Percentiles rank a stretch among this genome's conserved stretches.
Evolutionary conservation across 768 basidiomycete species (phyloP).

Genomic region (Agrocybe praecox): DNA sequence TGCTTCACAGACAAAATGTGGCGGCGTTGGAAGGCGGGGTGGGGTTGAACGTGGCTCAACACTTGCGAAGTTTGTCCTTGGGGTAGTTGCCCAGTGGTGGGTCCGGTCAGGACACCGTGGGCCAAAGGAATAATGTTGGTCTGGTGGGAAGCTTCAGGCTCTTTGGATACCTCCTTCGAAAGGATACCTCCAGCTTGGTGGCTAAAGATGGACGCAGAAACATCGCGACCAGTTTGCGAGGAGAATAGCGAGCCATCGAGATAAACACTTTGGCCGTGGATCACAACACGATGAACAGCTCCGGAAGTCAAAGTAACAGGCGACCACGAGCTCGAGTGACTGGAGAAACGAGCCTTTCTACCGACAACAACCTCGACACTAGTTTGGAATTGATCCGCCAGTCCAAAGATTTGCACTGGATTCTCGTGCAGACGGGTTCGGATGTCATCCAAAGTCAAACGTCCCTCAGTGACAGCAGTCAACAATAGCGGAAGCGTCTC

Average conservation of each 20-base stretch:
- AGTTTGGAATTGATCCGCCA: conserved; percentile 85
- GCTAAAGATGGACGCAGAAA: conserved; percentile 60
- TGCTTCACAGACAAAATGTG: conserved; percentile 96
- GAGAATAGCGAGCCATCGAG: conserved; percentile 79
- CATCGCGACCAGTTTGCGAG: conserved; percentile 65
- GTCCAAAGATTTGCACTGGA: conserved; percentile 87
- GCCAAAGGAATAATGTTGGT: conserved; percentile 28
- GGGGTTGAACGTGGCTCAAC: conserved; percentile 56
- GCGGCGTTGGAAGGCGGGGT: conserved; percentile 89
- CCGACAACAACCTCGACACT: conserved; percentile 93
- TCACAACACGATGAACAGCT: conserved; percentile 85
- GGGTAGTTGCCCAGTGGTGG: conserved; percentile 17
- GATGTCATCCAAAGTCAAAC: conserved; percentile 82
- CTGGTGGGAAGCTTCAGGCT: conserved; percentile 23
- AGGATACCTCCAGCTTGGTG: conserved; percentile 19
- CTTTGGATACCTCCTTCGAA: conserved; percentile 29
- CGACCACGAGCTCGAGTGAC: conserved; percentile 70
- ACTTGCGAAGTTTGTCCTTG: conserved; percentile 39
- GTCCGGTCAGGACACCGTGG: conserved; percentile 20
- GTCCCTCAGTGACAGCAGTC: conserved; percentile 79
- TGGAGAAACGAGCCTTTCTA: conserved; percentile 61
- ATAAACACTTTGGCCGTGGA: conserved; percentile 88
- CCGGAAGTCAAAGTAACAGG: conserved; percentile 72
- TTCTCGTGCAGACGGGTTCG: conserved; percentile 87
- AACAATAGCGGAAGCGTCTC: conserved; percentile 89